A percentile compares a stretch with the other conserved stretches of the same genome.
Evolutionary conservation across 2,329 filamentous ascomycete genomes (phyloP).

Genomic region (Rhinocladiella similis): DNA sequence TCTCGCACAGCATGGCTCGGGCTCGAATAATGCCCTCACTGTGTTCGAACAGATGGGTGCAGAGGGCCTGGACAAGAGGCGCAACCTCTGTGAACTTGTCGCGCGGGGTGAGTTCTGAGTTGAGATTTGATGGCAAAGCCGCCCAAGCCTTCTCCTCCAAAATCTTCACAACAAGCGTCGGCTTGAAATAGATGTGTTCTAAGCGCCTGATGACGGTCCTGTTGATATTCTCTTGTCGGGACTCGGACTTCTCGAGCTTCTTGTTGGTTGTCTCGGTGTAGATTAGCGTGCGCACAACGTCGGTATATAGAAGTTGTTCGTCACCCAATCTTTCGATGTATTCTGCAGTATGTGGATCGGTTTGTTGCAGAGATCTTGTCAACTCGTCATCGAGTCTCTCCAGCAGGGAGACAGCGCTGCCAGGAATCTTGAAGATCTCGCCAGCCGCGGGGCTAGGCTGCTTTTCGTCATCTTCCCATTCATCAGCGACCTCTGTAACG

Average conservation of each 20-base stretch:
- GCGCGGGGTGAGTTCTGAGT: constrained; percentile 81
- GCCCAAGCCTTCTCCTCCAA: constrained; percentile 96
- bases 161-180: constrained; percentile 86
- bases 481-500: constrained; percentile 87
- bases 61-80: constrained; percentile 79
- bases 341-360: constrained; percentile 97
- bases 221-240: constrained; percentile 85
- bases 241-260: constrained; percentile 63
- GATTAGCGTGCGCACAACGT: constrained; percentile 81
- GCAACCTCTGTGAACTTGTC: constrained; percentile 66
- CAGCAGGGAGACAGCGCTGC: constrained; percentile 89
- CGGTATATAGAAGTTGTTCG: constrained; percentile 86
- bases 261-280: constrained; percentile 83
- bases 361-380: constrained; percentile 92
- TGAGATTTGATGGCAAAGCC: constrained; percentile 64
- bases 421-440: constrained; percentile 86
- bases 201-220: constrained; percentile 89
- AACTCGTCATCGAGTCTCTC: constrained; percentile 97
- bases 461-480: constrained; percentile 99
- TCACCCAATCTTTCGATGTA: constrained; percentile 95
- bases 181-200: constrained; percentile 99
- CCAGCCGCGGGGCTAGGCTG: constrained; percentile 70
- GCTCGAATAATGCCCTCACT: constrained; percentile 95
- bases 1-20: constrained; percentile 95
- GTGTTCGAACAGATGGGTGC: constrained; percentile 91